phyloP scores from a whole-genome alignment of 2,329 filamentous ascomycete genomes.

The Daldinia sp. region DNA sequence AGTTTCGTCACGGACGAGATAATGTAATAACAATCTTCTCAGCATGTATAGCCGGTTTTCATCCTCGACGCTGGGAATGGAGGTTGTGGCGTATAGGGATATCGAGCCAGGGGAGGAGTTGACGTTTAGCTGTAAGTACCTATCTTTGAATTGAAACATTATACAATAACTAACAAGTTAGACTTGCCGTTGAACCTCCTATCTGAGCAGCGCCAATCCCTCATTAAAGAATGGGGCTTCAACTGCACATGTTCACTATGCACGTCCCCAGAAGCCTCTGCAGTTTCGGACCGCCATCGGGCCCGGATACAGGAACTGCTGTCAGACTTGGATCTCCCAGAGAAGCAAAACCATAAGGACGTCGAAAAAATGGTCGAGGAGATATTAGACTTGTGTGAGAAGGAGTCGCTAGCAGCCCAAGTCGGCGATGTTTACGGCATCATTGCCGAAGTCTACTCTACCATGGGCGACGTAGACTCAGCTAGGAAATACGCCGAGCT shows the following conservation, averaged over 20 bases:
- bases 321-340: constrained; percentile 30
- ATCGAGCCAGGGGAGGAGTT: constrained; percentile 49
- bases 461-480: constrained; percentile 33
- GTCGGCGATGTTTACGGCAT: constrained; percentile 40
- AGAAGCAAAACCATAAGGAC: constrained; percentile 16
- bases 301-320: constrained; percentile 38
- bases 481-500: constrained; percentile 34
- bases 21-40: background rate
- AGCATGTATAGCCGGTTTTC: constrained; percentile 49
- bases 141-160: background rate
- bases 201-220: constrained; percentile 35
- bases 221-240: constrained; percentile 43
- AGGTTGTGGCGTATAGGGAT: constrained; percentile 48
- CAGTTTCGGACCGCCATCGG: constrained; percentile 38
- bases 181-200: constrained; percentile 43
- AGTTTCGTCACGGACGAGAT: no score
- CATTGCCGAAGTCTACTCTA: constrained; percentile 34
- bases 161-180: constrained; percentile 23
- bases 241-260: constrained; percentile 44
- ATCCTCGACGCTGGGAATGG: constrained; percentile 44
- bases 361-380: constrained; percentile 33
- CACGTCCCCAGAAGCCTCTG: constrained; percentile 23
- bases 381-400: constrained; percentile 31
- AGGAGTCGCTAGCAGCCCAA: constrained; percentile 40
- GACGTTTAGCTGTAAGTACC: constrained; percentile 49